A percentile compares a stretch with the other conserved stretches of the same genome.
These are phyloP conservation scores for Epichloe gansuensis DNA, from an alignment of 2,329 filamentous ascomycete species.

Conservation along the genomic window DNA sequence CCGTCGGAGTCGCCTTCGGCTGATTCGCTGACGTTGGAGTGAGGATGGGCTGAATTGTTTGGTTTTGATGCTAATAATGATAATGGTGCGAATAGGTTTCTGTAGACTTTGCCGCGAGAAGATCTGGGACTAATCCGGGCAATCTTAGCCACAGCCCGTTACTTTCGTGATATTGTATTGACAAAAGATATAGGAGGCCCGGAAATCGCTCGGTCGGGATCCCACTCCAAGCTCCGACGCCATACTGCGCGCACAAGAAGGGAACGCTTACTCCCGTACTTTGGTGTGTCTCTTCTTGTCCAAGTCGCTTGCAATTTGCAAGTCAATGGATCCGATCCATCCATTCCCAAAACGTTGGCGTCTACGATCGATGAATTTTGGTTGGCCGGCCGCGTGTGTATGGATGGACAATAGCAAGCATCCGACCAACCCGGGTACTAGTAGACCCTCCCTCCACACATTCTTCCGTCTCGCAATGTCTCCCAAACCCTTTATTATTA, in stretches of 20 bases:
- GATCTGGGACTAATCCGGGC: too few species aligned
- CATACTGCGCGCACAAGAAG: too few species aligned
- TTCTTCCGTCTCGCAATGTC: not conserved
- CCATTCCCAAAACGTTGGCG: not conserved
- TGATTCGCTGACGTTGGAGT: too few species aligned
- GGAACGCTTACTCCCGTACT: not conserved
- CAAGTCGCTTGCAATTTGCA: not conserved
- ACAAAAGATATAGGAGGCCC: not conserved
- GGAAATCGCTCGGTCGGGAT: slow-evolving; percentile 1
- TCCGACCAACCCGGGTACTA: not conserved
- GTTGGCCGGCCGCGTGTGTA: not conserved
- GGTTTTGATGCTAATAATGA: too few species aligned
- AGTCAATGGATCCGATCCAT: not conserved
- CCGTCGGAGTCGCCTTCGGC: too few species aligned
- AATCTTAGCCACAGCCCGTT: too few species aligned
- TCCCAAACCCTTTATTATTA: not conserved
- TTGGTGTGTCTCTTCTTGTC: too few species aligned
- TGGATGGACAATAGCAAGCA: not conserved
- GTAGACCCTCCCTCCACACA: not conserved
- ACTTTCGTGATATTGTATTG: too few species aligned
- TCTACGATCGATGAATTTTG: not conserved
- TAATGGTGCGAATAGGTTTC: too few species aligned
- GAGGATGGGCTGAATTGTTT: too few species aligned
- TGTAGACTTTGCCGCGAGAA: too few species aligned
- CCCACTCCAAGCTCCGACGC: not conserved